phyloP scores from a whole-genome alignment of 805 yeast species.

The Maudiozyma saulgeensis region DNA sequence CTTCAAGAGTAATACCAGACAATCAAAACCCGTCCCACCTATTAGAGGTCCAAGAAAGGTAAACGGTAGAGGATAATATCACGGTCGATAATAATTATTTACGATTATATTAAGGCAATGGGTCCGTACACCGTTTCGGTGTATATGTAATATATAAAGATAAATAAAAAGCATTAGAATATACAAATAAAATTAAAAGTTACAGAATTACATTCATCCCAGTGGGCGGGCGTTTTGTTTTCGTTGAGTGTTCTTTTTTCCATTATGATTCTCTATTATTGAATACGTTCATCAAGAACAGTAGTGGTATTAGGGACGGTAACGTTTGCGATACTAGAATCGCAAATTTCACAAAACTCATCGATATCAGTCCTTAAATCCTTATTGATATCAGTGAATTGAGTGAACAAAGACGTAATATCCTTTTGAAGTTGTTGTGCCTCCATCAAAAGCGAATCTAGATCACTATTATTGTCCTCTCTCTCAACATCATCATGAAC shows the following conservation, averaged over 20 bases:
- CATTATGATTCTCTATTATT: no score
- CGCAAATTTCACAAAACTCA: slow-evolving; percentile 22
- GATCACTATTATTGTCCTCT: neutral
- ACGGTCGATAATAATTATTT: neutral
- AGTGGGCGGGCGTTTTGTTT: neutral
- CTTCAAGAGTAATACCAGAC: slow-evolving; percentile 48
- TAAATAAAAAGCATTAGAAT: neutral
- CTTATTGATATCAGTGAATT: slow-evolving; percentile 14
- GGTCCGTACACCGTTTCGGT: neutral
- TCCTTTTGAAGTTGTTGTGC: slow-evolving; percentile 18
- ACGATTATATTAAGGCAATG: neutral
- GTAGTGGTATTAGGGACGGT: no score
- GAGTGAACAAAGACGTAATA: slow-evolving; percentile 13
- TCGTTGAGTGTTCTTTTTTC: no score
- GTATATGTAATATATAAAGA: neutral
- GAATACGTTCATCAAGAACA: no score
- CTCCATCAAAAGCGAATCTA: neutral
- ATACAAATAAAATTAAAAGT: neutral
- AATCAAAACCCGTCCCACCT: slow-evolving; percentile 61
- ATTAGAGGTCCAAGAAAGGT: slow-evolving; percentile 48
- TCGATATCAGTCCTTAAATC: slow-evolving; percentile 22
- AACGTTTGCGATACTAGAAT: slow-evolving; percentile 3
- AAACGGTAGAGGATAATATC: slow-evolving; percentile 8
- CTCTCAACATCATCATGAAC: neutral
- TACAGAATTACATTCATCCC: neutral